Base-by-base conservation (phyloP, 2,329 filamentous ascomycete species). In the Colletotrichum tabaci region DNA sequence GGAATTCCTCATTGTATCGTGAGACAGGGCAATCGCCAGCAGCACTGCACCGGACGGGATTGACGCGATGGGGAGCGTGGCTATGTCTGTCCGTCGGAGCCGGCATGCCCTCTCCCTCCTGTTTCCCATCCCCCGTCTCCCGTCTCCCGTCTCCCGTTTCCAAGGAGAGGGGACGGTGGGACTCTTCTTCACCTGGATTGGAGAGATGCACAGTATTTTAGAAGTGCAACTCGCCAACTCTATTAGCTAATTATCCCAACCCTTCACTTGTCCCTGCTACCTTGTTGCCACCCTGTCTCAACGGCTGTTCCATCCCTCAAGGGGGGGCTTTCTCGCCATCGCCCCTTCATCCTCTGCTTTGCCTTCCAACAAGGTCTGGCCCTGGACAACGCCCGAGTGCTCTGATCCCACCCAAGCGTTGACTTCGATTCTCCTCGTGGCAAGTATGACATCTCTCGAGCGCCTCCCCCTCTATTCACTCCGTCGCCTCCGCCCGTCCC, bases 401-500 rank as follows among this genome's bases (percentile, higher is more conserved):
- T 65, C 30, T 53, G 38, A 26, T 4, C 18, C 61, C 46, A 58
- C 21, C 18, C 7, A 35, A 35, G 30, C 30, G 30, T 35, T 35
- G 30, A 35, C 26, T 47, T 35, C 16, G 40, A 60, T 44, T 23
- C 9, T 18, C 46, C 55, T 52, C 57, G 30, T 30, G 44, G 61
- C 52, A 57, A 64, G 46, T 52, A 66, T 46, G 60, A 58, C 61
- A 21, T 26, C 60, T 61, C 61, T 55, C 56, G 23, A 47, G n/a
- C 38, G 46, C 53, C 66, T 30, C 66, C 66, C 65, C 7, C 66
- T 61, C 65, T 52, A 46, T 47, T 58, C 40, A 44, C 66, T 52
- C 53, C 53, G 23, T 49, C 38, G 26, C 26, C 61, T 56, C 40
- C 47, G 46, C 55, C 52, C 50, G 55, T 46, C 16, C 55, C 63